Evolutionary conservation across 345 rosid genomes (phyloP).

Genomic region (Brassica nigra): DNA sequence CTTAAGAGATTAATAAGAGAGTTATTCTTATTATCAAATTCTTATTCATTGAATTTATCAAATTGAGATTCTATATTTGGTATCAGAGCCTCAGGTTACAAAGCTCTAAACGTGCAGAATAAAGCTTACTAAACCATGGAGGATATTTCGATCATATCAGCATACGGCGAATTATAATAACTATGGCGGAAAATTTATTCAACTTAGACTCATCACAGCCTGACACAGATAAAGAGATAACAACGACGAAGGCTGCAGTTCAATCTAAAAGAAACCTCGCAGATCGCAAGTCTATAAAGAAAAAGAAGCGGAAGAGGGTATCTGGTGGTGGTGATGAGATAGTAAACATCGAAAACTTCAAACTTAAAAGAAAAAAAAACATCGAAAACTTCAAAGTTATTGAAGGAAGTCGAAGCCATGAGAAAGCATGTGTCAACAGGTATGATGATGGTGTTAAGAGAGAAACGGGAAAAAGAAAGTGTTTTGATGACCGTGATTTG

Average conservation of each 20-base stretch:
- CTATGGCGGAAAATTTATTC: neutral
- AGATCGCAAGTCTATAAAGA: neutral
- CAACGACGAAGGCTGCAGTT: neutral
- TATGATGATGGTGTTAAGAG: slow-evolving; percentile 7
- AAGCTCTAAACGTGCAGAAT: too few species aligned
- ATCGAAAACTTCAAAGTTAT: neutral
- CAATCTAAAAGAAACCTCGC: too few species aligned
- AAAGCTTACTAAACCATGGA: too few species aligned
- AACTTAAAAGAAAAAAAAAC: neutral
- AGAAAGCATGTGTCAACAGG: neutral
- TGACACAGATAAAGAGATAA: slow-evolving; percentile 11
- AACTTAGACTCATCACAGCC: neutral
- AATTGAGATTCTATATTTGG: too few species aligned
- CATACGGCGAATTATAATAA: neutral
- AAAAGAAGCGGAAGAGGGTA: slow-evolving; percentile 14
- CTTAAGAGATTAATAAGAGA: too few species aligned
- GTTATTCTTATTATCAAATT: too few species aligned
- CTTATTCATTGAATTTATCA: too few species aligned
- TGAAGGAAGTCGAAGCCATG: slow-evolving; percentile 1
- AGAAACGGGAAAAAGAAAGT: slow-evolving; percentile 23
- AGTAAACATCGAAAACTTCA: neutral
- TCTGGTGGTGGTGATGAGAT: neutral
- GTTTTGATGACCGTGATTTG: slow-evolving; percentile 2
- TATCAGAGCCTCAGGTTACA: too few species aligned
- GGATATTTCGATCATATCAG: too few species aligned